phyloP scores from a whole-genome alignment of 305 asterid genomes.

The Rubia balearica region DNA sequence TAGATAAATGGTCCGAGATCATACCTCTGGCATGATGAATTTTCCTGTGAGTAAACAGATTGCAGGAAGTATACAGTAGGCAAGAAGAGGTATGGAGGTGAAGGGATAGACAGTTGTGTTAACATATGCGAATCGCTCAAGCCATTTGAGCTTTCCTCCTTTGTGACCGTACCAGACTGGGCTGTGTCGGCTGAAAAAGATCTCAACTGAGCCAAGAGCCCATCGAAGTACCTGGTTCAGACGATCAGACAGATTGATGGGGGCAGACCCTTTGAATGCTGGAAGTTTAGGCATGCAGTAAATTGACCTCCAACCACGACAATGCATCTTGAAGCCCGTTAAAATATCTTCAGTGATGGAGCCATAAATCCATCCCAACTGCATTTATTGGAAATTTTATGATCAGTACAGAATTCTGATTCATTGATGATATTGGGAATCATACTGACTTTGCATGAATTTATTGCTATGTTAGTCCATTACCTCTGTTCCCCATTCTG shows the following conservation, averaged over 20 bases:
- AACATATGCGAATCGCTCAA: slow-evolving; percentile 69
- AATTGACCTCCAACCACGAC: slow-evolving; percentile 94
- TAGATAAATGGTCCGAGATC: background rate
- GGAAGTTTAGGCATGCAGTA: slow-evolving; percentile 86
- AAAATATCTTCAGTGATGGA: slow-evolving; percentile 92
- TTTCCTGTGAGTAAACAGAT: slow-evolving; percentile 88
- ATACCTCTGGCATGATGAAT: slow-evolving; percentile 94
- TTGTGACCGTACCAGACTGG: slow-evolving; percentile 79
- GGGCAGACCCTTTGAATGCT: slow-evolving; percentile 94
- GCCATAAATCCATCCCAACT: slow-evolving; percentile 97
- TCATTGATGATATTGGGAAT: background rate
- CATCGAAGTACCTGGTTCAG: slow-evolving; percentile 93
- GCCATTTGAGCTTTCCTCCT: slow-evolving; percentile 87
- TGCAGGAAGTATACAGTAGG: slow-evolving; percentile 90
- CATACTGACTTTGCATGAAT: background rate
- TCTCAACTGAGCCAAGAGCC: slow-evolving; percentile 95
- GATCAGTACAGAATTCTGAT: slow-evolving; percentile 6
- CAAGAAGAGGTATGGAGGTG: slow-evolving; percentile 86
- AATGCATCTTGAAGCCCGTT: slow-evolving; percentile 96
- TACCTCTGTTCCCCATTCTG: slow-evolving; percentile 97
- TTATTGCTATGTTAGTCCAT: background rate
- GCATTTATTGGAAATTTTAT: slow-evolving; percentile 28
- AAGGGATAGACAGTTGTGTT: slow-evolving; percentile 87
- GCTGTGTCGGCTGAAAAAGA: slow-evolving; percentile 87
- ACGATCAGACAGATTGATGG: slow-evolving; percentile 91